Base-by-base conservation (phyloP, 2,329 filamentous ascomycete genomes). In the Lizonia empirigonia region DNA sequence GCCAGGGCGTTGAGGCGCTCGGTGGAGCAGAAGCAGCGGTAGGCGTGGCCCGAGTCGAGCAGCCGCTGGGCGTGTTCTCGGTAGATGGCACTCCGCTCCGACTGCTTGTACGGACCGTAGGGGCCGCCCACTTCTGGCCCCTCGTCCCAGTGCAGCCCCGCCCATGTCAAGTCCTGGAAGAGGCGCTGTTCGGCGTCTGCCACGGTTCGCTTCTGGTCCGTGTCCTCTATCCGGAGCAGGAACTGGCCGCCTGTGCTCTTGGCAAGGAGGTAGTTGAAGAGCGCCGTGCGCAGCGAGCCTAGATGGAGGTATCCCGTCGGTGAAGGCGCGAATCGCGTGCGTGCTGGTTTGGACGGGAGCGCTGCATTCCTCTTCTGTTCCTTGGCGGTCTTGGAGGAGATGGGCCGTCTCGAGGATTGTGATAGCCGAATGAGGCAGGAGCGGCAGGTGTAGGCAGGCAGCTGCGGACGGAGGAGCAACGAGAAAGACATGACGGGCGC, bases 261-360 rank as follows among this genome's bases (percentile, higher is more conserved):
- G 0, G 94, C 92, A n/a, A 96, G 81, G 4, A 99, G 78, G 62
- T 93, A 97, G 67, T 96, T 97, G 78, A 91, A 97, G n/a, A 99
- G 76, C 0, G 95, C 95, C 0, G 94, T 99, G 51, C 94, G 82
- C 27, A 99, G 74, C 0, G 92, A 96, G 4, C 94, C 94, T 10
- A 99, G 80, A 74, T 99, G 94, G 19, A 99, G 81, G 65, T 93
- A 92, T 1, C 94, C 94, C 0, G 94, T 99, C 0, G 94, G 94
- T 1, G 94, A 97, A 0, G 94, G 94, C 1, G 95, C 94, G 74
- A 99, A 99, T 37, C 94, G 87, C 15, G 94, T 90, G 71, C 90
- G 81, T 38, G 69, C 69, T 16, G 70, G 69, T 13, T 46, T 53
- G 10, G 61, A 50, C 5, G 69, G 68, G 18, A 72, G 60, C n/a